Conservation (phyloP, 805 yeast species). For the Komagataella mondaviorum region DNA sequence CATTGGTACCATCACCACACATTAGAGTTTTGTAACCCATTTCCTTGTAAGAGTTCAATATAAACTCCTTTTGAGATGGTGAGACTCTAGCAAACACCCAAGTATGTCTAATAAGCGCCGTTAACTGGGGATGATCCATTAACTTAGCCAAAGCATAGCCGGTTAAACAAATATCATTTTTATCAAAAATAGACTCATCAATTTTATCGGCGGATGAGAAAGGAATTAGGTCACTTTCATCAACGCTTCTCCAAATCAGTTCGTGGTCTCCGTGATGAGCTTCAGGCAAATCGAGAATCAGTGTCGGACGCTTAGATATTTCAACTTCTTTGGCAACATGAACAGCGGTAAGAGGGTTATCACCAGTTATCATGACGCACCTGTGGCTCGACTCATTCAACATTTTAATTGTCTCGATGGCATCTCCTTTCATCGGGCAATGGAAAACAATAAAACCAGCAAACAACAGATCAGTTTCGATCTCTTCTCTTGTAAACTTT, state of each 20-base stretch:
- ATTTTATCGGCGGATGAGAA: conserved; percentile 46
- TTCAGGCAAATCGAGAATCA: conserved; percentile 80
- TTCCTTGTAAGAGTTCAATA: conserved; percentile 69
- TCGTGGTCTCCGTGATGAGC: conserved; percentile 45
- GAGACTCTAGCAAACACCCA: conserved; percentile 98
- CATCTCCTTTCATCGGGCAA: conserved; percentile 92
- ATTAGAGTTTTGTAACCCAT: conserved; percentile 88
- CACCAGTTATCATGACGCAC: conserved; percentile 97
- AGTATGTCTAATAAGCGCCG: conserved; percentile 67
- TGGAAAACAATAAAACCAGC: conserved; percentile 95
- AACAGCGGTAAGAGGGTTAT: conserved; percentile 94
- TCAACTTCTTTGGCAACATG: conserved; percentile 93
- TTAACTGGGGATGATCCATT: conserved; percentile 53
- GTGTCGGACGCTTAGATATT: conserved; percentile 70
- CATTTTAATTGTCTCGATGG: conserved; percentile 81
- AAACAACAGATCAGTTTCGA: conserved; percentile 64
- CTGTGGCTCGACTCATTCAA: conserved; percentile 92
- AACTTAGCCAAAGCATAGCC: conserved; percentile 76
- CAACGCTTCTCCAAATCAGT: conserved; percentile 76
- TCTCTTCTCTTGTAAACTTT: conserved; percentile 56
- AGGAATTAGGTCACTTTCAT: conserved; percentile 60
- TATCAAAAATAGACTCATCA: conserved; percentile 40
- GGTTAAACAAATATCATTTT: conserved; percentile 80
- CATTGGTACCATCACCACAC: conserved; percentile 99
- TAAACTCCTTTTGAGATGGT: conserved; percentile 88